Percentiles rank a stretch among this genome's conserved stretches.
Evolutionary conservation across 139 green algal species (phyloP).

Genomic region (Gonium pectorale): DNA sequence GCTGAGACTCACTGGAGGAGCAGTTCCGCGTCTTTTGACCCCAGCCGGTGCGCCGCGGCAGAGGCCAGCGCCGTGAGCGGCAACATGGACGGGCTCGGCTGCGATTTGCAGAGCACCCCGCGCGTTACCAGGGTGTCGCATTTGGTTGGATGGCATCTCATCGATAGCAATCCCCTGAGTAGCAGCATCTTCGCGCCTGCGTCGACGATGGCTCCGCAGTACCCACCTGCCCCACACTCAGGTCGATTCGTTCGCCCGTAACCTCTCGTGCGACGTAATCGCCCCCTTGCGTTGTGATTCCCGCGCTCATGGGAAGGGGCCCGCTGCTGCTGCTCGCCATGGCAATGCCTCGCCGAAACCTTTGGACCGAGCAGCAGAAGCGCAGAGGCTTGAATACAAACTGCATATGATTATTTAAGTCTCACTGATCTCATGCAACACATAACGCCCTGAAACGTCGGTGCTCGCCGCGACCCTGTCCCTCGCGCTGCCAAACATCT

Average conservation of each 20-base stretch:
- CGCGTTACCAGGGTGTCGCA: background rate
- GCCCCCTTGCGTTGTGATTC: constrained; percentile 11
- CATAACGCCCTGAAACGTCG: too few relatives aligned
- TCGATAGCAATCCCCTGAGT: background rate
- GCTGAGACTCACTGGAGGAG: constrained; percentile 47
- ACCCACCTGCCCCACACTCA: constrained; percentile 50
- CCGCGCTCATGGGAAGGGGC: too few relatives aligned
- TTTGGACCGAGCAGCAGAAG: too few relatives aligned
- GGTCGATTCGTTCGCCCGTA: constrained; percentile 1
- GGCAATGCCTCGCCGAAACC: too few relatives aligned
- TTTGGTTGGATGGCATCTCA: background rate
- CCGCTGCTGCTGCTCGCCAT: too few relatives aligned
- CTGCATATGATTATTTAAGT: too few relatives aligned
- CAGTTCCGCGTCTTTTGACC: constrained; percentile 8
- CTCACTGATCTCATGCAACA: too few relatives aligned
- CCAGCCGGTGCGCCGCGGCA: constrained; percentile 46
- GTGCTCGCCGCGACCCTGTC: too few relatives aligned
- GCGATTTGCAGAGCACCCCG: background rate
- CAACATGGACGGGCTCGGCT: constrained; percentile 43
- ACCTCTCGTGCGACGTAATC: constrained; percentile 52
- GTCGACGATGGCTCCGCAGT: background rate
- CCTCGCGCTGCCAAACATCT: too few relatives aligned
- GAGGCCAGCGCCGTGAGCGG: constrained; percentile 40
- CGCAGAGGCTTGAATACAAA: too few relatives aligned
- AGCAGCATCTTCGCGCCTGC: background rate